Conservation (phyloP, 805 yeast species). For the Lipomyces yamanashiensis region DNA sequence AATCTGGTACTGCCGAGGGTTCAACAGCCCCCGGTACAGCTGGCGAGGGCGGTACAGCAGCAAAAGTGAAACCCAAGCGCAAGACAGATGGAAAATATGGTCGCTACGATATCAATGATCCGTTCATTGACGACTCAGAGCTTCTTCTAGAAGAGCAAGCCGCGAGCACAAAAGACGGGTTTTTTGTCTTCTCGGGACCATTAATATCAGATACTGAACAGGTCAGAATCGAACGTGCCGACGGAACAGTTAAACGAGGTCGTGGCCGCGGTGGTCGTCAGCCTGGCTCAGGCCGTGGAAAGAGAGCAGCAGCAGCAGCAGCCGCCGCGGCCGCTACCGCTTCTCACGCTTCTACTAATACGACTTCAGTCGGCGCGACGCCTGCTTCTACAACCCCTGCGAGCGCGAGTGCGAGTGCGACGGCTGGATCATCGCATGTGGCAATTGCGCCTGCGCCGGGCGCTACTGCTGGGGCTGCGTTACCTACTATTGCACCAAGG, state of each 20-base stretch:
- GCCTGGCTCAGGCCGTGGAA: constrained; percentile 14
- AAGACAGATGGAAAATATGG: constrained; percentile 73
- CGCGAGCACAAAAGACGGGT: constrained; percentile 91
- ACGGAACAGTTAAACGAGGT: constrained; percentile 49
- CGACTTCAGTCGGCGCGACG: not conserved
- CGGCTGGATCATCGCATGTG: not conserved
- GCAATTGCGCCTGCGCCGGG: constrained; percentile 24
- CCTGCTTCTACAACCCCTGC: constrained; percentile 7
- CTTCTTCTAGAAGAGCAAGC: constrained; percentile 90
- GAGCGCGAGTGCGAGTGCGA: not conserved
- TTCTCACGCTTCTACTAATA: constrained; percentile 2
- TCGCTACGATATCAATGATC: constrained; percentile 83
- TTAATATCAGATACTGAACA: constrained; percentile 64
- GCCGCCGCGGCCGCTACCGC: constrained; percentile 11
- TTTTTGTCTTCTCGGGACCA: constrained; percentile 94
- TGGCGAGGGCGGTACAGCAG: constrained; percentile 41
- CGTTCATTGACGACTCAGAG: constrained; percentile 95
- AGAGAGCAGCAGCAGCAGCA: constrained; percentile 8
- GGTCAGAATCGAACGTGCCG: constrained; percentile 54
- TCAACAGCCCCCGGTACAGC: constrained; percentile 43
- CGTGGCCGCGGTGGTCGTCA: constrained; percentile 30
- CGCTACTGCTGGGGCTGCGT: not conserved
- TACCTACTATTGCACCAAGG: constrained; percentile 10
- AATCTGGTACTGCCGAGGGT: constrained; percentile 45
- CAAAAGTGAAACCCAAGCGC: constrained; percentile 55